phyloP scores from a whole-genome alignment of 1,284 basidiomycete genomes.

The Coniferiporia sulphurascens region DNA sequence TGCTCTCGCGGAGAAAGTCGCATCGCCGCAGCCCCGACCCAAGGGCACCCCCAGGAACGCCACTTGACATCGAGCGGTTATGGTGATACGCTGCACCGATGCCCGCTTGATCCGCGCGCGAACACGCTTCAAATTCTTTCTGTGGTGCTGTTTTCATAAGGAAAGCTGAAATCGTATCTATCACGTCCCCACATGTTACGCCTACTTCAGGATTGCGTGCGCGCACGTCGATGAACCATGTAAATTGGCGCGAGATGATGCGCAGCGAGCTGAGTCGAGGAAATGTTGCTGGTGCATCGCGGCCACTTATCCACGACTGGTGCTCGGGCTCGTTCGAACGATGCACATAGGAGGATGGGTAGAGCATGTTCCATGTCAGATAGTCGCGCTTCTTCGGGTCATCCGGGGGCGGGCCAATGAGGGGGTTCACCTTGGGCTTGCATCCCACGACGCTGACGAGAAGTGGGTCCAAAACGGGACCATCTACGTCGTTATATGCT shows the following conservation, averaged over 20 bases:
- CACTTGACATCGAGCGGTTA: conserved; percentile 57
- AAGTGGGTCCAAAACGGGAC: conserved; percentile 64
- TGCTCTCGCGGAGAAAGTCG: conserved; percentile 55
- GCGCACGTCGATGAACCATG: conserved; percentile 55
- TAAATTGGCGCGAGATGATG: conserved; percentile 47
- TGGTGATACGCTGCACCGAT: conserved; percentile 50
- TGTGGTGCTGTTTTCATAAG: conserved; percentile 47
- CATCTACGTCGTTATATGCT: conserved; percentile 43
- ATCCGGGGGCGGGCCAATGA: conserved; percentile 48
- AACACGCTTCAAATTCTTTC: conserved; percentile 44
- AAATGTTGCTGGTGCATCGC: conserved; percentile 68
- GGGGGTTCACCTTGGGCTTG: conserved; percentile 50
- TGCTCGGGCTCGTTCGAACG: conserved; percentile 52
- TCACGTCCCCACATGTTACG: conserved; percentile 68
- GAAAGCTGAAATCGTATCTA: conserved; percentile 50
- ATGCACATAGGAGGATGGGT: conserved; percentile 53
- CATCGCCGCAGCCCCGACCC: conserved; percentile 54
- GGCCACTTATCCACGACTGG: conserved; percentile 64
- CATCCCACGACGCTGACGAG: conserved; percentile 46
- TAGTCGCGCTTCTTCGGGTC: conserved; percentile 40
- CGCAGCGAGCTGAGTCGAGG: conserved; percentile 55
- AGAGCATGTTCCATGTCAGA: conserved; percentile 74
- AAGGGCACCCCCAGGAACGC: conserved; percentile 62
- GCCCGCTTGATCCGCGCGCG: conserved; percentile 31
- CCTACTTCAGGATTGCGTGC: conserved; percentile 48